Evolutionary conservation across 2,329 filamentous ascomycete genomes (phyloP).

Genomic region (Huntiella abstrusa): DNA sequence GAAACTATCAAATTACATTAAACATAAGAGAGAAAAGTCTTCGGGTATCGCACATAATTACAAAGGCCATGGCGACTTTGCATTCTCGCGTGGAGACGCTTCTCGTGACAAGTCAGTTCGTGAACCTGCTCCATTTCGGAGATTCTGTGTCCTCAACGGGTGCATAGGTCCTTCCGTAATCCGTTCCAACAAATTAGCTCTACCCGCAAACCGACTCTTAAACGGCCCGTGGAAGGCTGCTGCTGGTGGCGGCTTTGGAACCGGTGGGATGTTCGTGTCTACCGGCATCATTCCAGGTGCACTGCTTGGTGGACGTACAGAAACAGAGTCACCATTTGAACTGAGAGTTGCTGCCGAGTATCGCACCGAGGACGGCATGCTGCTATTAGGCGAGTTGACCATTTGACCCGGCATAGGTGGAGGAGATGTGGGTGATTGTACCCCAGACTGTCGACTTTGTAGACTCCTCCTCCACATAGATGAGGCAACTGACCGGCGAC

Average conservation of each 20-base stretch:
- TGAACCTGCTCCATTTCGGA: no score
- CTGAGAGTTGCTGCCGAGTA: not conserved
- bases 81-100: no score
- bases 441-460: not conserved
- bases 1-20: no score
- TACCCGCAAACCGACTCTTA: conserved; percentile 7
- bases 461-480: conserved; percentile 4
- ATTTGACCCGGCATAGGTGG: conserved; percentile 5
- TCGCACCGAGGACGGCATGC: not conserved
- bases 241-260: not conserved
- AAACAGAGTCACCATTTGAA: conserved; percentile 1
- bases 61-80: no score
- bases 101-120: no score
- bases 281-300: not conserved
- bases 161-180: conserved; percentile 3
- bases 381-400: not conserved
- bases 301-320: conserved; percentile 4
- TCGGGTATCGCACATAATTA: no score
- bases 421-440: not conserved
- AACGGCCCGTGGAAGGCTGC: conserved; percentile 2
- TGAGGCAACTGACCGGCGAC: conserved; percentile 1
- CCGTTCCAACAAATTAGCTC: conserved; percentile 4
- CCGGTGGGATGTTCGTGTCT: not conserved
- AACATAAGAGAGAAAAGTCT: no score
- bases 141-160: not conserved